Evolutionary conservation across 2,329 filamentous ascomycete species (phyloP).

Genomic region (Aspergillus novofumigatus): DNA sequence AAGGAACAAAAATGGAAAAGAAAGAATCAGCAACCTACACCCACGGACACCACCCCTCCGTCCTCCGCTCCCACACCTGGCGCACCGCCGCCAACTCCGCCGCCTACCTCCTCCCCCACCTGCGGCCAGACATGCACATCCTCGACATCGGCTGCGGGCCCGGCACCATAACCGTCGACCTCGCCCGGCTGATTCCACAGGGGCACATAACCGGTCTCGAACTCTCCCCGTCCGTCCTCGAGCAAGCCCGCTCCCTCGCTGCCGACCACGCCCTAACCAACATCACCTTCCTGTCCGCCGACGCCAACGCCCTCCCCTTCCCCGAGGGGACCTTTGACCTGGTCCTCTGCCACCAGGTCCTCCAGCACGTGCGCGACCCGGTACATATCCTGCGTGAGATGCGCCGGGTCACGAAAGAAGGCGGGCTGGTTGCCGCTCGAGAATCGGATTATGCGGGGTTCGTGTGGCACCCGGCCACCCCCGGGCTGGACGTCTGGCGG

Average conservation of each 20-base stretch:
- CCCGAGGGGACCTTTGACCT: constrained; percentile 51
- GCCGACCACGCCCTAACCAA: constrained; percentile 23
- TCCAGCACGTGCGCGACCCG: constrained; percentile 52
- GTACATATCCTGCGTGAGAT: constrained; percentile 49
- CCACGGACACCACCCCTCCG: constrained; percentile 32
- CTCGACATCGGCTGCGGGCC: constrained; percentile 44
- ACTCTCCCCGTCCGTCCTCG: constrained; percentile 19
- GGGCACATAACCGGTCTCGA: constrained; percentile 38
- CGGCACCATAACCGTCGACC: constrained; percentile 38
- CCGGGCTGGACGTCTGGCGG: constrained; percentile 19
- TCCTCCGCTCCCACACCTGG: constrained; percentile 30
- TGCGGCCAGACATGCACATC: constrained; percentile 31
- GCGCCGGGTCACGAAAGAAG: constrained; percentile 47
- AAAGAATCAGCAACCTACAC: constrained; percentile 22
- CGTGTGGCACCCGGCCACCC: constrained; percentile 24
- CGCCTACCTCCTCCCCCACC: constrained; percentile 34
- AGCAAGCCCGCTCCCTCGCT: constrained; percentile 27
- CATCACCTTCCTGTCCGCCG: constrained; percentile 28
- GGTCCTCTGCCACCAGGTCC: constrained; percentile 55
- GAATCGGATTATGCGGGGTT: constrained; percentile 29
- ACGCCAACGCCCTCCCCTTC: constrained; percentile 38
- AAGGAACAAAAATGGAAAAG: no score
- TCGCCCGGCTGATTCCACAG: constrained; percentile 32
- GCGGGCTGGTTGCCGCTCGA: constrained; percentile 48
- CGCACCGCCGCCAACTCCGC: constrained; percentile 33